These are phyloP conservation scores for Tolypocladium tropicale DNA, from an alignment of 2,329 filamentous ascomycete genomes.

Conservation along the genomic window DNA sequence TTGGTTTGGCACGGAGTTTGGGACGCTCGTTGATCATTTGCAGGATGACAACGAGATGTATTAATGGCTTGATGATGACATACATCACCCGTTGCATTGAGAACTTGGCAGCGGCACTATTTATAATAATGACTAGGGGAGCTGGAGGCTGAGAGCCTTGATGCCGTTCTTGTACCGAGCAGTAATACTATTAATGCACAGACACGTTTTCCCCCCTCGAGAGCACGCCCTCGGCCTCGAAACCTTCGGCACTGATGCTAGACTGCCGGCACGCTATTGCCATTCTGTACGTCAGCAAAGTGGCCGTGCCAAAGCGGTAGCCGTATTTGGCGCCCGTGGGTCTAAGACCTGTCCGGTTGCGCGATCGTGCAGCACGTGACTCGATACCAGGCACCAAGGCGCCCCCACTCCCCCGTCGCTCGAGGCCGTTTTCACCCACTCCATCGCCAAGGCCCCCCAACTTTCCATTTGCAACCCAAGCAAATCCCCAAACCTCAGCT, in stretches of 20 bases:
- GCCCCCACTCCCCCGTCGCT: background rate
- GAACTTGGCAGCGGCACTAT: background rate
- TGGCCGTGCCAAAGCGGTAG: too few relatives aligned
- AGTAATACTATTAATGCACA: background rate
- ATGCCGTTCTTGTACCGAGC: background rate
- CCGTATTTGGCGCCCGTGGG: too few relatives aligned
- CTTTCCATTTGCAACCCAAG: background rate
- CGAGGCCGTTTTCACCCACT: background rate
- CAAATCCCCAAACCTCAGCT: background rate
- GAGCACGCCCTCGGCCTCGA: background rate
- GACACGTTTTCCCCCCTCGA: background rate
- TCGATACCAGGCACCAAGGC: background rate
- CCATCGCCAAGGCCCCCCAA: background rate
- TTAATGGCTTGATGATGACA: background rate
- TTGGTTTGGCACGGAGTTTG: constrained; percentile 4
- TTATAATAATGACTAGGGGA: background rate
- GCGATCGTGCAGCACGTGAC: background rate
- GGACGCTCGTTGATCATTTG: background rate
- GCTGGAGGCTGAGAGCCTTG: background rate
- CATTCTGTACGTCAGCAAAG: too few relatives aligned
- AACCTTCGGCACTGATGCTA: background rate
- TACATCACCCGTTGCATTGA: background rate
- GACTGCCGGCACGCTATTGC: too few relatives aligned
- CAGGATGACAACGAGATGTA: background rate
- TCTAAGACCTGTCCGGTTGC: background rate